Conservation (phyloP, 371 early-diverging fungal species). For the Dichotomocladium elegans region DNA sequence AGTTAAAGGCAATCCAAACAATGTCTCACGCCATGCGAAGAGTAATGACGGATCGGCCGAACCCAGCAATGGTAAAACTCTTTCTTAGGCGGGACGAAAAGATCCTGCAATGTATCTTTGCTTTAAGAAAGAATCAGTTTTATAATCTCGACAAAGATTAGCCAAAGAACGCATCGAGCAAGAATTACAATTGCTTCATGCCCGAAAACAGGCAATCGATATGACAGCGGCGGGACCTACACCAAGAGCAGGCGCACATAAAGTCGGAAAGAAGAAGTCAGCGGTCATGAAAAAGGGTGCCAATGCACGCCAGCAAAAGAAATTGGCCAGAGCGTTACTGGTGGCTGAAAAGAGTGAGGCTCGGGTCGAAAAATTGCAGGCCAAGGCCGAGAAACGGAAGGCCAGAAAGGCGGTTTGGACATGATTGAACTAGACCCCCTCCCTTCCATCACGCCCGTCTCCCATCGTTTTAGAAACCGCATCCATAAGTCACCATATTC, state of each 20-base stretch:
- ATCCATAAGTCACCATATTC: too few species aligned
- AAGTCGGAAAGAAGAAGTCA: slow-evolving; percentile 7
- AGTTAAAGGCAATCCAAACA: slow-evolving; percentile 1
- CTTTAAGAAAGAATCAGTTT: neutral
- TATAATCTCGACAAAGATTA: too few species aligned
- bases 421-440: too few species aligned
- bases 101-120: too few species aligned
- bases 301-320: slow-evolving; percentile 14
- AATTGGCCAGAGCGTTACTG: slow-evolving; percentile 9
- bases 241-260: neutral
- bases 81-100: too few species aligned
- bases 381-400: slow-evolving; percentile 12
- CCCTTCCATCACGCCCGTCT: too few species aligned
- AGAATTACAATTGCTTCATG: slow-evolving; percentile 7
- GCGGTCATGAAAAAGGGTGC: slow-evolving; percentile 4
- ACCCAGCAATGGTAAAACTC: neutral
- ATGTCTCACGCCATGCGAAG: slow-evolving; percentile 3
- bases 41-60: neutral
- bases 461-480: too few species aligned
- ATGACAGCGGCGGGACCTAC: too few species aligned
- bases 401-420: slow-evolving; percentile 11
- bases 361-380: neutral
- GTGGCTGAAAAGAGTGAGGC: slow-evolving; percentile 16
- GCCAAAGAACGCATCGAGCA: slow-evolving; percentile 18
- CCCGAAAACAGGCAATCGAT: slow-evolving; percentile 4